Percentiles rank a stretch among this genome's conserved stretches.
Evolutionary conservation across 305 asterid genomes (phyloP).

Genomic region (Vinca major): DNA sequence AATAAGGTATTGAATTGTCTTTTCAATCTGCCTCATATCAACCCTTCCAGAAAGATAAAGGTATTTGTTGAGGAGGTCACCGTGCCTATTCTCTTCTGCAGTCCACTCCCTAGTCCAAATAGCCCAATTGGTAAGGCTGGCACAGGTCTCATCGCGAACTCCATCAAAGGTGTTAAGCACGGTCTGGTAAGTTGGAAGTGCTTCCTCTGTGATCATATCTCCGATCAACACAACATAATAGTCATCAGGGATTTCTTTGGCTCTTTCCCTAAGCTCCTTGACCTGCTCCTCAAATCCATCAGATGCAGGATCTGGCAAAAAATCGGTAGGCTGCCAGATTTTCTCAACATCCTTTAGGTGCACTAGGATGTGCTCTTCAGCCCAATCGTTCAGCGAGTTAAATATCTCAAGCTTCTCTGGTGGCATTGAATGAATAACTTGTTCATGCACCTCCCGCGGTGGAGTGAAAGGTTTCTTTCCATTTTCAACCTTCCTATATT

Average conservation of each 20-base stretch:
- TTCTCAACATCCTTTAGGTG: constrained; percentile 66
- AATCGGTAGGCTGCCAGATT: constrained; percentile 69
- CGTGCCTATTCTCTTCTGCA: constrained; percentile 77
- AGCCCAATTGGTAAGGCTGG: constrained; percentile 71
- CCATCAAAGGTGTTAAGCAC: constrained; percentile 71
- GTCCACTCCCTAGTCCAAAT: constrained; percentile 84
- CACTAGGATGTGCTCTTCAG: constrained; percentile 48
- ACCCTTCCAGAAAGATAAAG: constrained; percentile 72
- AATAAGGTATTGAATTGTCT: constrained; percentile 61
- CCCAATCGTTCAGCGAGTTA: constrained; percentile 51
- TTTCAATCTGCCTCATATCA: constrained; percentile 73
- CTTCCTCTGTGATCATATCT: constrained; percentile 81
- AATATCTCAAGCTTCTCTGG: constrained; percentile 70
- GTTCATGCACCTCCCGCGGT: constrained; percentile 49
- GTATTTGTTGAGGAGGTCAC: constrained; percentile 72
- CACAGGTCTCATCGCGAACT: constrained; percentile 23
- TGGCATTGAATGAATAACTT: constrained; percentile 64
- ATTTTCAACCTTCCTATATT: constrained; percentile 37
- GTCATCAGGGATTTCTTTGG: constrained; percentile 63
- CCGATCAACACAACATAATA: constrained; percentile 64
- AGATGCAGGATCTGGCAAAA: constrained; percentile 66
- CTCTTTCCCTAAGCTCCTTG: constrained; percentile 46
- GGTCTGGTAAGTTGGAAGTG: constrained; percentile 78
- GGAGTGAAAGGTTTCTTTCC: constrained; percentile 16
- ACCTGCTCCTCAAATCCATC: constrained; percentile 73